These are phyloP conservation scores for Theileria annulata DNA, from an alignment of 169 alveolate genomes.

Conservation along the genomic window DNA sequence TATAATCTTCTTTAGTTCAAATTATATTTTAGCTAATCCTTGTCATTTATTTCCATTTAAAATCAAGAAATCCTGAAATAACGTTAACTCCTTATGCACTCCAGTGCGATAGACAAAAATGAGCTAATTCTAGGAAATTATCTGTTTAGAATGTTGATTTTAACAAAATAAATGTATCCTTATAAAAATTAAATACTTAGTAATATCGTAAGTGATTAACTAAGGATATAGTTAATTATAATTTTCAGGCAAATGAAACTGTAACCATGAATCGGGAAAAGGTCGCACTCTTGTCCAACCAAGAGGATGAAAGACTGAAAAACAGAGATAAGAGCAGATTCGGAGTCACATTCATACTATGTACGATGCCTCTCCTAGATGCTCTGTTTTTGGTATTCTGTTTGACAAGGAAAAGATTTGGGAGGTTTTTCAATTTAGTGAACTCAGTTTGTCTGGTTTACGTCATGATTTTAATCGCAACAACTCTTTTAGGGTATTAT, in stretches of 20 bases:
- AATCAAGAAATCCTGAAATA: neutral
- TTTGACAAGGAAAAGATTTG: neutral
- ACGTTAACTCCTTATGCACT: conserved; percentile 1
- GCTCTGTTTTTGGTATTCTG: conserved; percentile 10
- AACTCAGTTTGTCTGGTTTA: neutral
- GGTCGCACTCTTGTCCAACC: conserved; percentile 5
- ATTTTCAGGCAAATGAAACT: conserved; percentile 6
- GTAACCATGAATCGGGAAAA: conserved; percentile 9
- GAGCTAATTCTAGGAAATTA: neutral
- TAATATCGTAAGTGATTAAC: neutral
- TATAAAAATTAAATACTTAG: no score
- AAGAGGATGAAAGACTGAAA: neutral
- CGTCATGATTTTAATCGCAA: conserved; percentile 1
- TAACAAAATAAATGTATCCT: neutral
- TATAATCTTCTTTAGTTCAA: neutral
- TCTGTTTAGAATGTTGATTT: neutral
- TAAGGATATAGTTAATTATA: neutral
- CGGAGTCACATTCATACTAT: conserved; percentile 6
- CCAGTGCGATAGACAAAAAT: conserved; percentile 14
- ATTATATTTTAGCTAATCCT: neutral
- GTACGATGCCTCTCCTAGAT: conserved; percentile 7
- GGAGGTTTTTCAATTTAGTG: neutral
- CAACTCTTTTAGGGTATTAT: conserved; percentile 4
- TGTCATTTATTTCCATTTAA: neutral
- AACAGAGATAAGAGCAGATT: neutral